A percentile compares a stretch with the other conserved stretches of the same genome.
Conservation (phyloP, 192 early-diverging fungal genomes). For the Backusella psychrophila region DNA sequence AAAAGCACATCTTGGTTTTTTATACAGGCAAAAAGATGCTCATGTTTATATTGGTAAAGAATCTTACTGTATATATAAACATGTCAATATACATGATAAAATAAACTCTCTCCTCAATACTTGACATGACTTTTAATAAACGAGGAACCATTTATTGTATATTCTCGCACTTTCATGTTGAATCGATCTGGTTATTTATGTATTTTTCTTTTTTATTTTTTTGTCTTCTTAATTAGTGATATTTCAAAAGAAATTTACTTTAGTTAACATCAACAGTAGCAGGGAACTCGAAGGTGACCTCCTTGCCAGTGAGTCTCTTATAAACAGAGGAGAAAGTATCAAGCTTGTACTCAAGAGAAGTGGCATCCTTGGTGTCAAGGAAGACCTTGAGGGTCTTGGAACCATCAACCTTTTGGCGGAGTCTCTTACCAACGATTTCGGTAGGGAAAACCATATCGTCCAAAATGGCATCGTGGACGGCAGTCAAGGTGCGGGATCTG, state of each 20-base stretch:
- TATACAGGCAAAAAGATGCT: too few relatives aligned
- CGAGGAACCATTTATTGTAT: too few relatives aligned
- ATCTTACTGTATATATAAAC: too few relatives aligned
- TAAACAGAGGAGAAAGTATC: conserved; percentile 95
- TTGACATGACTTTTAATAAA: too few relatives aligned
- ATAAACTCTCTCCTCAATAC: too few relatives aligned
- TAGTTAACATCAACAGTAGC: conserved; percentile 38
- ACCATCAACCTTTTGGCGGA: conserved; percentile 94
- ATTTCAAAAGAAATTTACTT: conserved; percentile 13
- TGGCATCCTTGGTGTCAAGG: conserved; percentile 98
- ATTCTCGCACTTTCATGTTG: too few relatives aligned
- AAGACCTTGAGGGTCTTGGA: conserved; percentile 90
- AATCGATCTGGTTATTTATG: not conserved
- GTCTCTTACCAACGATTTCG: conserved; percentile 98
- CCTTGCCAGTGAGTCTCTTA: conserved; percentile 95
- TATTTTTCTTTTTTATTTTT: conserved; percentile 8
- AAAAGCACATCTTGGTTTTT: too few relatives aligned
- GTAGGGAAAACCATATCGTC: conserved; percentile 99
- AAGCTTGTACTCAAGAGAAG: conserved; percentile 97
- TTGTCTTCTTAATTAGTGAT: conserved; percentile 5
- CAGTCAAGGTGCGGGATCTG: conserved; percentile 91
- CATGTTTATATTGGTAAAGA: too few relatives aligned
- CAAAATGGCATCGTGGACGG: conserved; percentile 94
- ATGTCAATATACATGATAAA: too few relatives aligned
- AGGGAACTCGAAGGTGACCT: conserved; percentile 97